phyloP scores from a whole-genome alignment of 176 grass and related monocot species.

The Phoenix dactylifera region DNA sequence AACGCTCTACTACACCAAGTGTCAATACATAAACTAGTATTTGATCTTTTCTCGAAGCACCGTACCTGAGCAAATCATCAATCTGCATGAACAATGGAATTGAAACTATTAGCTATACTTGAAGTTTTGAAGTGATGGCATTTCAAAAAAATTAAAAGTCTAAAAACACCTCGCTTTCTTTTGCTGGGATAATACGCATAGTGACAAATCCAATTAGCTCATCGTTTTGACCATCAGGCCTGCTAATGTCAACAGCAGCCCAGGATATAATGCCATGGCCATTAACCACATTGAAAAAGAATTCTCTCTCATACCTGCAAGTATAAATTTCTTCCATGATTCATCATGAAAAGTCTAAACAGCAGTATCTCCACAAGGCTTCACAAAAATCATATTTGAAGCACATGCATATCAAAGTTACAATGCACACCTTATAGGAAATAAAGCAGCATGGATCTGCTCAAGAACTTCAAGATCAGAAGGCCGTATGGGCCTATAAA shows the following conservation, averaged over 20 bases:
- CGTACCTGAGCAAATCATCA: slow-evolving; percentile 84
- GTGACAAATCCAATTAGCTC: slow-evolving; percentile 93
- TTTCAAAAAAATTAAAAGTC: background rate
- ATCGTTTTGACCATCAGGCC: slow-evolving; percentile 51
- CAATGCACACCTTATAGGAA: slow-evolving; percentile 65
- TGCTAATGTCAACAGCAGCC: slow-evolving; percentile 77
- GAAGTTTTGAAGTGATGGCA: too few relatives aligned
- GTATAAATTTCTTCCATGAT: background rate
- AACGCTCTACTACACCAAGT: slow-evolving; percentile 73
- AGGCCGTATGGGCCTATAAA: slow-evolving; percentile 81
- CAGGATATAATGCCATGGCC: slow-evolving; percentile 82
- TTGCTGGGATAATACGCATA: slow-evolving; percentile 57
- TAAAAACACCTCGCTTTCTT: slow-evolving; percentile 76
- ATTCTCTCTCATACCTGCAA: slow-evolving; percentile 86
- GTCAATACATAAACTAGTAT: slow-evolving; percentile 85
- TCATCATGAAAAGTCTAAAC: background rate
- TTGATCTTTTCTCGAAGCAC: slow-evolving; percentile 55
- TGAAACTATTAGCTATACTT: too few relatives aligned
- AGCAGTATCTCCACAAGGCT: background rate
- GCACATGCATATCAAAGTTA: slow-evolving; percentile 6
- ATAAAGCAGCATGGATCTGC: slow-evolving; percentile 77
- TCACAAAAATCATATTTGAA: background rate
- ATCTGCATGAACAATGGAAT: slow-evolving; percentile 40
- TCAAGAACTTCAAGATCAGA: slow-evolving; percentile 84
- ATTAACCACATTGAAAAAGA: slow-evolving; percentile 89